These are phyloP conservation scores for Heritiera littoralis DNA, from an alignment of 345 rosid genomes.

Conservation along the genomic window DNA sequence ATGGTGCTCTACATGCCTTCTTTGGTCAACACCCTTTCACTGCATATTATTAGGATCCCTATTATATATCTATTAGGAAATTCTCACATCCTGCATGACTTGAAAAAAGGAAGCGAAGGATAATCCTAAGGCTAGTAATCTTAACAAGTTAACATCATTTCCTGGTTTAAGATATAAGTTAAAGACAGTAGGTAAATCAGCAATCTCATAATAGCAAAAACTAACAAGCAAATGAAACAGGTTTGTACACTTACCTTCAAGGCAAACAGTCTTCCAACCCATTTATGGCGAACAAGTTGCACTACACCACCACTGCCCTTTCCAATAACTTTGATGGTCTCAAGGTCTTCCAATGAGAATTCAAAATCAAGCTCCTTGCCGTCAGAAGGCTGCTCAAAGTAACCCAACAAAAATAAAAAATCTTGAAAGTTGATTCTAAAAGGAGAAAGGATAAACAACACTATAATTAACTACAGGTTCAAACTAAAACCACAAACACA, in stretches of 20 bases:
- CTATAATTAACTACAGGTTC: not conserved
- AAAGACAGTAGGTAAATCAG: not conserved
- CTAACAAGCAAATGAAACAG: constrained; percentile 3
- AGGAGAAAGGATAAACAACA: not conserved
- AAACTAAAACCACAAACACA: not conserved
- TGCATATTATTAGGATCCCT: not conserved
- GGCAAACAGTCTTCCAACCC: constrained; percentile 83
- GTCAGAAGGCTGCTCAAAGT: constrained; percentile 55
- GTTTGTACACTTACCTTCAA: constrained; percentile 61
- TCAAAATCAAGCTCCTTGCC: constrained; percentile 83
- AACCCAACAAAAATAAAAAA: not conserved
- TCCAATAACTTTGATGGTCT: constrained; percentile 90
- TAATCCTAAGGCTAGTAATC: constrained; percentile 1
- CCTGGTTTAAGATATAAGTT: not conserved
- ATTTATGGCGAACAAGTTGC: constrained; percentile 92
- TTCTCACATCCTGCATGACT: constrained; percentile 7
- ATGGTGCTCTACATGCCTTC: not conserved
- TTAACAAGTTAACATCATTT: not conserved
- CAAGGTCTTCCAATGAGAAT: constrained; percentile 80
- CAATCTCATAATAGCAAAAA: not conserved
- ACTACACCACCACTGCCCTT: constrained; percentile 97
- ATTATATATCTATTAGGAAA: not conserved
- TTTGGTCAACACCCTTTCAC: not conserved
- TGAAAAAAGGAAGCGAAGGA: not conserved
- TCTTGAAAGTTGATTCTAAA: not conserved